Evolutionary conservation across 1,284 basidiomycete genomes (phyloP).

Genomic region (Tilletia caries): DNA sequence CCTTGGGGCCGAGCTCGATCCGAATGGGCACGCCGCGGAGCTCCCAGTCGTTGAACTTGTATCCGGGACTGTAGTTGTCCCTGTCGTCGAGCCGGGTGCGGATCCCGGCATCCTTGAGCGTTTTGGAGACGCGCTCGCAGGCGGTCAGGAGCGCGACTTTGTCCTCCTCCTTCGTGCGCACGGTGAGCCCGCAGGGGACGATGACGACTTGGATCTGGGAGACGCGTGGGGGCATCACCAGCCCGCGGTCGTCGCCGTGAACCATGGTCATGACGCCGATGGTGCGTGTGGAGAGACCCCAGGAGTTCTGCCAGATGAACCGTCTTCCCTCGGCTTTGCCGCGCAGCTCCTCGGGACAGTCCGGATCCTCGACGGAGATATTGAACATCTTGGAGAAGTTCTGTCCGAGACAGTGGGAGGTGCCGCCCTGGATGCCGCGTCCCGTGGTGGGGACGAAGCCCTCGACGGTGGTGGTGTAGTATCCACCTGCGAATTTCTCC

Average conservation of each 20-base stretch:
- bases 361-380: constrained; percentile 83
- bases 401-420: constrained; percentile 94
- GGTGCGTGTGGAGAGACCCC: constrained; percentile 92
- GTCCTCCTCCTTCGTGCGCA: constrained; percentile 52
- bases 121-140: constrained; percentile 61
- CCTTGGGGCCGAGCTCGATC: constrained; percentile 92
- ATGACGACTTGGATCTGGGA: constrained; percentile 87
- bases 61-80: constrained; percentile 94
- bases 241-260: constrained; percentile 94
- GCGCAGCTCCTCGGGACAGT: constrained; percentile 43
- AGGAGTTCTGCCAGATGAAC: constrained; percentile 97
- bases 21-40: constrained; percentile 83
- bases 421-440: constrained; percentile 95
- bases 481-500: constrained; percentile 96
- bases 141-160: constrained; percentile 74
- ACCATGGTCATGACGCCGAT: constrained; percentile 99
- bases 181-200: constrained; percentile 84
- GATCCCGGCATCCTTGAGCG: constrained; percentile 64
- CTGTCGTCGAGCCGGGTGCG: constrained; percentile 85
- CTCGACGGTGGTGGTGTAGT: constrained; percentile 97
- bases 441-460: constrained; percentile 97
- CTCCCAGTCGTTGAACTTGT: constrained; percentile 99
- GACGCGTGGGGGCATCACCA: constrained; percentile 91
- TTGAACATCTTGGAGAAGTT: constrained; percentile 99
- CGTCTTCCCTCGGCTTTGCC: constrained; percentile 59